Evolutionary conservation across 2,329 filamentous ascomycete species (phyloP).

Genomic region (Hymenotorrendiella dingleyae): DNA sequence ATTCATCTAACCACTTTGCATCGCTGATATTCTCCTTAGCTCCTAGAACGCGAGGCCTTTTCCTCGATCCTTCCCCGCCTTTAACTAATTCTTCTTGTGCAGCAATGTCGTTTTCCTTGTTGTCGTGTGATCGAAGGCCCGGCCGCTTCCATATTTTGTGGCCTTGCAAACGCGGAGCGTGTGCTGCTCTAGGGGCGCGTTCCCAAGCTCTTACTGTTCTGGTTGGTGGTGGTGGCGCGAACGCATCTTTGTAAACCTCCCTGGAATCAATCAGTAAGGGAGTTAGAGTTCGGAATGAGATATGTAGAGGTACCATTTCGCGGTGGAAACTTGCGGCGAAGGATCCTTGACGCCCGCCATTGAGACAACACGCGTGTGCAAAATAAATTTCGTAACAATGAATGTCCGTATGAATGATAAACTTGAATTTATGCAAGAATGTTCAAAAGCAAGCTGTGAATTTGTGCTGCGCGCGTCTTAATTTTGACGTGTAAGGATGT

Average conservation of each 20-base stretch:
- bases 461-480: no score
- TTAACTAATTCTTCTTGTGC: conserved; percentile 31
- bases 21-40: conserved; percentile 31
- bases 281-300: background rate
- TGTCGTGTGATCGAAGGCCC: conserved; percentile 5
- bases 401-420: no score
- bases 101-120: conserved; percentile 21
- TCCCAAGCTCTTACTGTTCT: conserved; percentile 26
- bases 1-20: conserved; percentile 26
- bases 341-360: conserved; percentile 9
- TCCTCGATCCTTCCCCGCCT: conserved; percentile 31
- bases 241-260: conserved; percentile 26
- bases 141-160: conserved; percentile 31
- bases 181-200: conserved; percentile 26
- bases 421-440: no score
- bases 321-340: conserved; percentile 6
- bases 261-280: conserved; percentile 9
- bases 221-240: conserved; percentile 19
- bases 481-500: conserved; percentile 15
- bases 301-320: conserved; percentile 16
- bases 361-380: background rate
- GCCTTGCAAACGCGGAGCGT: conserved; percentile 28
- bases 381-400: conserved; percentile 2
- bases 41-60: conserved; percentile 28
- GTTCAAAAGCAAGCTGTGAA: no score